A percentile compares a stretch with the other conserved stretches of the same genome.
These are phyloP conservation scores for Kickxella alabastrina DNA, from an alignment of 192 early-diverging fungal species.

Conservation along the genomic window DNA sequence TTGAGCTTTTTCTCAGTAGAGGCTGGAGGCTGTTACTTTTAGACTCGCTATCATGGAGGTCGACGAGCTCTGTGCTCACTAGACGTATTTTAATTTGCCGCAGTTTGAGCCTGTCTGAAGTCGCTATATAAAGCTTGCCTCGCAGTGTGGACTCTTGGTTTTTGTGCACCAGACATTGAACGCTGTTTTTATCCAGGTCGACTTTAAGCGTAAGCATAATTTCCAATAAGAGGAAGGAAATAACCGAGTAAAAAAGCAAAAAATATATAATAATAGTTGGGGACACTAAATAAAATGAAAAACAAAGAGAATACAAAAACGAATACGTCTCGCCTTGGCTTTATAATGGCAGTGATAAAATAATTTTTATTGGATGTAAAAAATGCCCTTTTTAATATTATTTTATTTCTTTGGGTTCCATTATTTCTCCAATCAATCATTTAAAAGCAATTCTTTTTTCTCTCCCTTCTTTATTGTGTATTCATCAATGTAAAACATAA, in stretches of 20 bases:
- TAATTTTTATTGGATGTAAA: too few species aligned
- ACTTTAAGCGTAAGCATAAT: constrained; percentile 28
- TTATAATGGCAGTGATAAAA: too few species aligned
- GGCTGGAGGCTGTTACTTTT: constrained; percentile 14
- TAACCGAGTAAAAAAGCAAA: background rate
- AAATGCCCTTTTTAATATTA: too few species aligned
- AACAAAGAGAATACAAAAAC: background rate
- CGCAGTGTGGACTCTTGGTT: constrained; percentile 19
- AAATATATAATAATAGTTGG: background rate
- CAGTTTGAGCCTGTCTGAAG: constrained; percentile 32
- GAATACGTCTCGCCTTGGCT: too few species aligned
- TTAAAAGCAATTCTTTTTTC: too few species aligned
- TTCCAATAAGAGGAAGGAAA: background rate
- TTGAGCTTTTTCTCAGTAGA: constrained; percentile 35
- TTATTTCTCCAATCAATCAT: too few species aligned
- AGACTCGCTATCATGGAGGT: constrained; percentile 15
- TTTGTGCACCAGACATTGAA: constrained; percentile 34
- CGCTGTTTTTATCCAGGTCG: constrained; percentile 16
- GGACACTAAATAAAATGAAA: background rate
- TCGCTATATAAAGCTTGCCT: constrained; percentile 23
- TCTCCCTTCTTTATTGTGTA: too few species aligned
- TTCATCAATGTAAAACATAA: too few species aligned
- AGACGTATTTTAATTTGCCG: constrained; percentile 35
- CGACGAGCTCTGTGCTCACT: constrained; percentile 29
- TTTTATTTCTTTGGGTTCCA: too few species aligned